Base-by-base conservation (phyloP, 202 grass and related monocot species). In the Digitaria exilis region DNA sequence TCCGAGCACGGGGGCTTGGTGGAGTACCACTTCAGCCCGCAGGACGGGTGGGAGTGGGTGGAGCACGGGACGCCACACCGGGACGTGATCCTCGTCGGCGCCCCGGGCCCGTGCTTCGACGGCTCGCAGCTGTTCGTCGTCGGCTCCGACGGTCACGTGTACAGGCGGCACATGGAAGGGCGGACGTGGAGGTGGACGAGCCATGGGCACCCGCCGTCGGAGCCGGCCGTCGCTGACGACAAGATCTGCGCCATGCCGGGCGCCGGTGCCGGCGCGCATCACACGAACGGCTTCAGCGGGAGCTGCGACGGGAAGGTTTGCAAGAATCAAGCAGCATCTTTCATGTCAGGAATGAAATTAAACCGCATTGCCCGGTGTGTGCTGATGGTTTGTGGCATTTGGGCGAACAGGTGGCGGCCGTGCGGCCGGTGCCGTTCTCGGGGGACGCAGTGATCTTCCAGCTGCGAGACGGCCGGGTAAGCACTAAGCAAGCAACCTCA, bases 401-500 rank as follows among this genome's bases (percentile, higher is more conserved):
- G 11, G 43, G 39, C 74, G 46, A 85, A 86, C 91, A 98, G 91
- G 93, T 94, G 61, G 89, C 93, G 56, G 73, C 78, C n/a, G 69
- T 90, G 60, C 76, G 93, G 67, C 93, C 96, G 8, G 85, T 94
- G 70, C 90, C 93, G 15, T 96, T 98, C 86, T 98, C 96, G 0
- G 89, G 93, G 46, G 65, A 96, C 56, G 92, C 96, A 1, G 83
- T 96, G 62, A 83, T 96, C 80, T 98, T 98, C 66, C 80, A 94
- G 75, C 87, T 94, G 75, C 87, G 90, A 82, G 96, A 98, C 76
- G 96, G 96, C 62, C 87, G 96, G 91, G 93, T 98, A 94, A 79
- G 66, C 71, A 73, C 21, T 1, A 55, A 71, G 5, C 37, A n/a
- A 34, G 26, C 31, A 56, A 56, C 16, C 24, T 15, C 45, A 13